Evolutionary conservation across 768 basidiomycete species (phyloP).

Genomic region (Zangia roseola): DNA sequence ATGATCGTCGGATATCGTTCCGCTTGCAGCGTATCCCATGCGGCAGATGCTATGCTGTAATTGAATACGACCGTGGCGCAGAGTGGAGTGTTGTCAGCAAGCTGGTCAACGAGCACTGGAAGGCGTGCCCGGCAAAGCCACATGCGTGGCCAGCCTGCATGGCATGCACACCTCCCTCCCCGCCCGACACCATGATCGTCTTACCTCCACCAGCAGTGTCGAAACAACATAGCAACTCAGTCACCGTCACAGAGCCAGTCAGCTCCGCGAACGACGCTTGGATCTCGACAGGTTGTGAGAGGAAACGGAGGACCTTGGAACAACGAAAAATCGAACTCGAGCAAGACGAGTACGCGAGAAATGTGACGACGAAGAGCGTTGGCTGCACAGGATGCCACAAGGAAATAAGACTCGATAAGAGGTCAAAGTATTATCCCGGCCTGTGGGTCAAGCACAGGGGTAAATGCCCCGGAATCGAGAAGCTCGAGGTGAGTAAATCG

Average conservation of each 20-base stretch:
- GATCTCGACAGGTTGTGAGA: conserved; percentile 19
- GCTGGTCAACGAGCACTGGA: conserved; percentile 29
- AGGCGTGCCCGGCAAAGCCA: conserved; percentile 24
- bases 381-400: conserved; percentile 29
- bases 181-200: conserved; percentile 9
- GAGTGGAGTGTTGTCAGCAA: conserved; percentile 26
- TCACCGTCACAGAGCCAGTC: background rate
- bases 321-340: conserved; percentile 29
- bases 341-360: conserved; percentile 27
- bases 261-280: conserved; percentile 4
- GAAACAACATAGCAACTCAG: conserved; percentile 2
- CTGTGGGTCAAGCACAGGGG: conserved; percentile 33
- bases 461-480: conserved; percentile 27
- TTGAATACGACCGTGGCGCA: conserved; percentile 28
- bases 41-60: conserved; percentile 23
- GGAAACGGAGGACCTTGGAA: conserved; percentile 29
- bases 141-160: conserved; percentile 11
- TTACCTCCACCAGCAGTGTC: conserved; percentile 4
- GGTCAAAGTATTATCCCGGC: conserved; percentile 36
- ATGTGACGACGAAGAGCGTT: conserved; percentile 28
- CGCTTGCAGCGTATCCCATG: conserved; percentile 22
- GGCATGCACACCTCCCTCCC: conserved; percentile 11
- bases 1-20: conserved; percentile 13
- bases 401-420: conserved; percentile 34
- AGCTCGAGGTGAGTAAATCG: conserved; percentile 25